A percentile compares a stretch with the other conserved stretches of the same genome.
Evolutionary conservation across 768 basidiomycete species (phyloP).

Genomic region (Trametes maxima): DNA sequence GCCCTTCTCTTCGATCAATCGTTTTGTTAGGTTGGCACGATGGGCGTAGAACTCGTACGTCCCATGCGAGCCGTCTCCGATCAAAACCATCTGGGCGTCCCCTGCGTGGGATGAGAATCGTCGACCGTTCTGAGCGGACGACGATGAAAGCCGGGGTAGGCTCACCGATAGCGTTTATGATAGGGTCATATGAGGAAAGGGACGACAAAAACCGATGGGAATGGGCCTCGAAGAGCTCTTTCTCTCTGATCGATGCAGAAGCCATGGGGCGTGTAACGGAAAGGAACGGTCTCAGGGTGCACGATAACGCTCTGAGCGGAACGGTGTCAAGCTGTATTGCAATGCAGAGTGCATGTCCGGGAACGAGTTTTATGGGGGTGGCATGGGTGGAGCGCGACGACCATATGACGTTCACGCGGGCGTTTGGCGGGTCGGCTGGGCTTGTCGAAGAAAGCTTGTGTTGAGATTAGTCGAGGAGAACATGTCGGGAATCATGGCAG

Average conservation of each 20-base stretch:
- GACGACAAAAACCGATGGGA: slow-evolving; percentile 23
- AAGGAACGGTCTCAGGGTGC: not conserved
- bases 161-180: slow-evolving; percentile 28
- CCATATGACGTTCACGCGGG: slow-evolving; percentile 1
- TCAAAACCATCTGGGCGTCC: slow-evolving; percentile 32
- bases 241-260: slow-evolving; percentile 16
- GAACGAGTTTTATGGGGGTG: not conserved
- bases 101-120: slow-evolving; percentile 15
- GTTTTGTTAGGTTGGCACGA: slow-evolving; percentile 34
- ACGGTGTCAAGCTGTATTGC: not conserved
- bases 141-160: slow-evolving; percentile 1
- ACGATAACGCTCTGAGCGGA: not conserved
- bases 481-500: not conserved
- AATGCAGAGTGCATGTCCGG: not conserved
- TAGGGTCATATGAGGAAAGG: slow-evolving; percentile 26
- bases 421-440: not conserved
- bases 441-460: not conserved
- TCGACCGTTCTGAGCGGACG: not conserved
- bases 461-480: too few relatives aligned
- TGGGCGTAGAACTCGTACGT: slow-evolving; percentile 36
- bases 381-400: slow-evolving; percentile 3
- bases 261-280: slow-evolving; percentile 8
- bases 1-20: slow-evolving; percentile 33
- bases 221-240: slow-evolving; percentile 20
- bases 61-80: slow-evolving; percentile 36